Evolutionary conservation across 2,329 filamentous ascomycete species (phyloP).

Genomic region (Aureobasidium sp.): DNA sequence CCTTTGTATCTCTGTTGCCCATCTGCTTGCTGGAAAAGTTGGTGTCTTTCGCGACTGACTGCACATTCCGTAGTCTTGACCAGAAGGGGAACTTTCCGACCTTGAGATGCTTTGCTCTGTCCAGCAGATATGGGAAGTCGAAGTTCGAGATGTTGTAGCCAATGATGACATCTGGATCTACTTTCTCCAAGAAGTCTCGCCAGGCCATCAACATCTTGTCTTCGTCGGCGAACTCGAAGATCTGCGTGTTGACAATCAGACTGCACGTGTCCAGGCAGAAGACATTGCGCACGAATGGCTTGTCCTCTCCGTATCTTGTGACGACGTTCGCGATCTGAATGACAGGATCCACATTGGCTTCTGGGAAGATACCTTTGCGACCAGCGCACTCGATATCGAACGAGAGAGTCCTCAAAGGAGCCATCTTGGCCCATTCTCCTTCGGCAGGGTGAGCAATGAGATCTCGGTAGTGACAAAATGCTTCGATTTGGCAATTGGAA

Average conservation of each 20-base stretch:
- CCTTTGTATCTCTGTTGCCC: constrained; percentile 89
- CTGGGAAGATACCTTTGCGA: constrained; percentile 94
- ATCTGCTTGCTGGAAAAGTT: constrained; percentile 98
- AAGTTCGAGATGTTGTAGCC: constrained; percentile 99
- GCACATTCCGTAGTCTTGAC: constrained; percentile 67
- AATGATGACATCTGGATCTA: constrained; percentile 95
- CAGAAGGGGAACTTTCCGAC: constrained; percentile 75
- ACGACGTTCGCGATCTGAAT: constrained; percentile 98
- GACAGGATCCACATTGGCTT: constrained; percentile 83
- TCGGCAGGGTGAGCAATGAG: constrained; percentile 81
- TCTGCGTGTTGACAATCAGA: constrained; percentile 87
- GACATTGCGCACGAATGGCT: constrained; percentile 92
- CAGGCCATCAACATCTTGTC: constrained; percentile 87
- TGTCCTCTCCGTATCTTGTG: constrained; percentile 87
- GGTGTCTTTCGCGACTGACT: constrained; percentile 66
- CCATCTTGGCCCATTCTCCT: constrained; percentile 97
- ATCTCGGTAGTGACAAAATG: constrained; percentile 72
- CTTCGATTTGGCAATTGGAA: constrained; percentile 96
- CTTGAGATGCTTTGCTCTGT: constrained; percentile 79
- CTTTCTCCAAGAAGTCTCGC: constrained; percentile 81
- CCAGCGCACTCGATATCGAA: constrained; percentile 99
- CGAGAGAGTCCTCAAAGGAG: constrained; percentile 82
- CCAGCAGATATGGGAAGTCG: constrained; percentile 92
- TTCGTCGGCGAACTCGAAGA: constrained; percentile 75
- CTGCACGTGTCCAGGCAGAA: constrained; percentile 92